Evolutionary conservation across 1,284 basidiomycete genomes (phyloP).

Genomic region (Boletellus sp.): DNA sequence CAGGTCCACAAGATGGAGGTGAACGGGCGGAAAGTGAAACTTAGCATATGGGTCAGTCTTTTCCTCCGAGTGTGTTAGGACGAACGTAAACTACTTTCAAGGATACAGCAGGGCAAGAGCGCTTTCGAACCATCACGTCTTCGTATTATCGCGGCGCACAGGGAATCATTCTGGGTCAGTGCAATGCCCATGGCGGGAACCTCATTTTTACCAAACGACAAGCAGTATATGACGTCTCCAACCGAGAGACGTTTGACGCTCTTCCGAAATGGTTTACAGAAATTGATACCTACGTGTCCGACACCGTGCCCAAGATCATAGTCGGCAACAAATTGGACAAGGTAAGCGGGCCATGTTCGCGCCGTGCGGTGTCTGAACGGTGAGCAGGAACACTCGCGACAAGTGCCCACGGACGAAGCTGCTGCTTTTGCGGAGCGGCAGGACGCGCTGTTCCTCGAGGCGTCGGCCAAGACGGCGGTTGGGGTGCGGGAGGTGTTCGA

Average conservation of each 20-base stretch:
- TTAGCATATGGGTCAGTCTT: constrained; percentile 73
- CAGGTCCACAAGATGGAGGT: constrained; percentile 83
- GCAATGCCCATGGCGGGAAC: neutral
- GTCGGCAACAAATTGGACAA: constrained; percentile 97
- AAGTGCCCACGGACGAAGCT: constrained; percentile 81
- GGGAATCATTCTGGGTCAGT: constrained; percentile 82
- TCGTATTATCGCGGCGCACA: constrained; percentile 93
- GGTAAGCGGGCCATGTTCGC: constrained; percentile 38
- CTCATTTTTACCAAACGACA: neutral
- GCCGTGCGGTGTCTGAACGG: neutral
- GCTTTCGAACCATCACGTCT: constrained; percentile 88
- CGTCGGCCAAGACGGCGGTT: constrained; percentile 82
- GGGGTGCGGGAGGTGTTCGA: constrained; percentile 81
- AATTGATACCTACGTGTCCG: constrained; percentile 88
- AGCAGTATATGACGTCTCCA: constrained; percentile 91
- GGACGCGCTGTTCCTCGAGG: constrained; percentile 83
- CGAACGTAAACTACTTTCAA: constrained; percentile 26
- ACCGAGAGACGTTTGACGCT: constrained; percentile 87
- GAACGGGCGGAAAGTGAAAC: constrained; percentile 73
- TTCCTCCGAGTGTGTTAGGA: too few species aligned
- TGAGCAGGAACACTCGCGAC: constrained; percentile 79
- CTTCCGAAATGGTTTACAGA: constrained; percentile 92
- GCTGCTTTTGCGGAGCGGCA: constrained; percentile 78
- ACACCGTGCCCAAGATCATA: constrained; percentile 90
- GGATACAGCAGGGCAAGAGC: constrained; percentile 91